These are phyloP conservation scores for Monosporascus sp. DNA, from an alignment of 2,329 filamentous ascomycete species.

Conservation along the genomic window DNA sequence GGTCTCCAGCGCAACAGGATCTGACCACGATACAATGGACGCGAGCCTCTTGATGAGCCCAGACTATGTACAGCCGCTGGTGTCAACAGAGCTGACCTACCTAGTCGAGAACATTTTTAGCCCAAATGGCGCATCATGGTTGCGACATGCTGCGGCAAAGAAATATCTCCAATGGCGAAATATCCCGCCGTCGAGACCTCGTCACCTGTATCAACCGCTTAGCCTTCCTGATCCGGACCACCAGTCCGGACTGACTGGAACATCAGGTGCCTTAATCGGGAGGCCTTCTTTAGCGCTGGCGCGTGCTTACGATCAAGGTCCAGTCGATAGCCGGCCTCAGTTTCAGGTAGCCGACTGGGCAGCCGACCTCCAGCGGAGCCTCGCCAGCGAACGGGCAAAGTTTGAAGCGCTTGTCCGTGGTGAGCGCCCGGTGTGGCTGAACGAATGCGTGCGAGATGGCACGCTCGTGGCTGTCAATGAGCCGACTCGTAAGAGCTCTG, in stretches of 20 bases:
- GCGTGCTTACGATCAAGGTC: conserved; percentile 44
- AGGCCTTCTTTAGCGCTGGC: conserved; percentile 53
- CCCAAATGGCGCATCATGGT: conserved; percentile 69
- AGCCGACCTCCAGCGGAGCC: conserved; percentile 69
- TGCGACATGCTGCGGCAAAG: conserved; percentile 76
- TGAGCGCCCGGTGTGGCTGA: conserved; percentile 65
- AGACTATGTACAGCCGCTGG: conserved; percentile 78
- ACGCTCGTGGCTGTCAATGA: conserved; percentile 49
- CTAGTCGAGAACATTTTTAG: conserved; percentile 75
- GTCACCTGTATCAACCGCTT: conserved; percentile 33
- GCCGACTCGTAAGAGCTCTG: conserved; percentile 24
- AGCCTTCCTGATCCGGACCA: conserved; percentile 7
- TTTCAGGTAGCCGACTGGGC: conserved; percentile 80
- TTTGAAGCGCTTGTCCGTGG: conserved; percentile 59
- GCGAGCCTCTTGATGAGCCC: conserved; percentile 90
- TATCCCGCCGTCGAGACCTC: conserved; percentile 16
- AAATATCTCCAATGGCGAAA: conserved; percentile 73
- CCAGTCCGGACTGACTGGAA: conserved; percentile 5
- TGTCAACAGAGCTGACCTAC: conserved; percentile 64
- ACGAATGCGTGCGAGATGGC: conserved; percentile 63
- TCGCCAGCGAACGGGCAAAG: conserved; percentile 66
- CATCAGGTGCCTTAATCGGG: conserved; percentile 14
- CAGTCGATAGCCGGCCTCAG: conserved; percentile 30
- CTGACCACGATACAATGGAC: conserved; percentile 81
- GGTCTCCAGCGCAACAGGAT: conserved; percentile 67